These are phyloP conservation scores for Pouteria glomerata DNA, from an alignment of 148 eudicot genomes.

Conservation along the genomic window DNA sequence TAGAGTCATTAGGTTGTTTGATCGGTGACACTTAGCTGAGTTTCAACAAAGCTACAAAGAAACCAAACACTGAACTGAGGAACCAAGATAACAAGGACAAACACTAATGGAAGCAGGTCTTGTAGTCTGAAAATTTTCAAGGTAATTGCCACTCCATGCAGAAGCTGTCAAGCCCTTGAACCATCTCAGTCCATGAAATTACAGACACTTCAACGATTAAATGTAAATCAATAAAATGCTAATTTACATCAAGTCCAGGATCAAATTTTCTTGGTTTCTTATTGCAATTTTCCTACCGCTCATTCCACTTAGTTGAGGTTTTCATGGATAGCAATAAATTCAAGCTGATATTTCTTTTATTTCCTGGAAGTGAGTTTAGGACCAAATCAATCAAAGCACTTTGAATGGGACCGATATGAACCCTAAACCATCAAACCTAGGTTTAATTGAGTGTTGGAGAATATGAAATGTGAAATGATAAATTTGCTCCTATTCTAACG, in stretches of 20 bases:
- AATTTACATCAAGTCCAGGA: neutral
- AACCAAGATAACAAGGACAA: conserved; percentile 4
- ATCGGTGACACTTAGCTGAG: neutral
- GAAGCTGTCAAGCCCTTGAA: conserved; percentile 13
- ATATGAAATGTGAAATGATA: no score
- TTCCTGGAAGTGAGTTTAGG: no score
- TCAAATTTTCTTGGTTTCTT: neutral
- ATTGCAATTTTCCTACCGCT: neutral
- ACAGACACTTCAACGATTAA: neutral
- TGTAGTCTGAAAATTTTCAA: conserved; percentile 9
- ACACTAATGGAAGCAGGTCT: neutral
- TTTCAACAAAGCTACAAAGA: neutral
- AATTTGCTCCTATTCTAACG: no score
- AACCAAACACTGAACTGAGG: neutral
- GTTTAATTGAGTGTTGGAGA: no score
- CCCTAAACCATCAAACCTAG: no score
- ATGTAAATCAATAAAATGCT: no score
- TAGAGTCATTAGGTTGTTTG: no score
- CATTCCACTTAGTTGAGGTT: neutral
- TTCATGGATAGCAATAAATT: neutral
- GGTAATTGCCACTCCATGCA: no score
- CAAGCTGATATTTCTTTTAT: neutral
- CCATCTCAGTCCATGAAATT: conserved; percentile 5
- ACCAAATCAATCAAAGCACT: no score
- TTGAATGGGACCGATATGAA: no score